Evolutionary conservation across 2,329 filamentous ascomycete genomes (phyloP).

Genomic region (Anthostomella pinea): DNA sequence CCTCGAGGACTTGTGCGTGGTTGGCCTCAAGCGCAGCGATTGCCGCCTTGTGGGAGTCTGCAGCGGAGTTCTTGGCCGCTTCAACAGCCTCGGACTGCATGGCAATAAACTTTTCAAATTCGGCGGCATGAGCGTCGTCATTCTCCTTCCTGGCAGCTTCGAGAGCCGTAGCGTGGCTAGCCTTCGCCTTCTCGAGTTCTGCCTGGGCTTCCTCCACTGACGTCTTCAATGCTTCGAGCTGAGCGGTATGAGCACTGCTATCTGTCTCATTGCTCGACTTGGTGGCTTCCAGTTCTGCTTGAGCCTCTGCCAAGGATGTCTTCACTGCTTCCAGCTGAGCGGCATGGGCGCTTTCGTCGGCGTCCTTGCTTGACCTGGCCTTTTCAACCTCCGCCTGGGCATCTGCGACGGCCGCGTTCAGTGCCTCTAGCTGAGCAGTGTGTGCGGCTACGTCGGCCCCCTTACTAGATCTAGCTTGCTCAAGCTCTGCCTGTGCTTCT

Average conservation of each 20-base stretch:
- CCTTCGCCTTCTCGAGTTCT: slow-evolving; percentile 34
- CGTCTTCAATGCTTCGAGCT: slow-evolving; percentile 29
- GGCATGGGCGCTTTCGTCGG: too few relatives aligned
- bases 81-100: slow-evolving; percentile 45
- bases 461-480: too few relatives aligned
- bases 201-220: slow-evolving; percentile 27
- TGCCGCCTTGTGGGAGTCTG: slow-evolving; percentile 24
- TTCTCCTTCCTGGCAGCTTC: slow-evolving; percentile 40
- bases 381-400: too few relatives aligned
- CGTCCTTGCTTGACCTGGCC: too few relatives aligned
- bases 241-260: slow-evolving; percentile 20
- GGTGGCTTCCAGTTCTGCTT: slow-evolving; percentile 28
- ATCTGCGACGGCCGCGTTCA: too few relatives aligned
- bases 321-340: slow-evolving; percentile 37
- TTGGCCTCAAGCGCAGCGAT: slow-evolving; percentile 40
- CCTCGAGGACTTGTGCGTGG: slow-evolving; percentile 47
- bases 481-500: too few relatives aligned
- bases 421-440: slow-evolving; percentile 32
- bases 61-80: slow-evolving; percentile 40
- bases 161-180: slow-evolving; percentile 34
- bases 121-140: slow-evolving; percentile 39
- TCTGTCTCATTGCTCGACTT: slow-evolving; percentile 25
- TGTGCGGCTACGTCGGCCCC: too few relatives aligned
- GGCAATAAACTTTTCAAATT: slow-evolving; percentile 45
- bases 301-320: slow-evolving; percentile 31